Conservation (phyloP, 164 flowering plant species). For the Vitis amurensis region DNA sequence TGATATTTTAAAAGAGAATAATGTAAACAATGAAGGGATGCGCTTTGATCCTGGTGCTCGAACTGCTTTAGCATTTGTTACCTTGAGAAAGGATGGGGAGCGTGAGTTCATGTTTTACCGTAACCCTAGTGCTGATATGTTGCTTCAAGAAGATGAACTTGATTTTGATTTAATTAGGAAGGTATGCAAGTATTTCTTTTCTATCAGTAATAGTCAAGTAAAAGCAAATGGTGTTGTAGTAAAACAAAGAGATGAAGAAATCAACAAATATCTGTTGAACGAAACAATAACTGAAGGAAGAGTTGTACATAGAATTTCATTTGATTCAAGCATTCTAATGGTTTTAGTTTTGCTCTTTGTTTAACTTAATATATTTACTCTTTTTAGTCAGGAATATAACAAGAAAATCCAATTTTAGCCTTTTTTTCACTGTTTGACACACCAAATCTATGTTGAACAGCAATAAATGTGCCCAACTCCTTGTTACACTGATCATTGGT, state of each 20-base stretch:
- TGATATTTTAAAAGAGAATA: slow-evolving; percentile 84
- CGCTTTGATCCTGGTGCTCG: slow-evolving; percentile 97
- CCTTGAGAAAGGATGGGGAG: slow-evolving; percentile 80
- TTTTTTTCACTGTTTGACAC: background rate
- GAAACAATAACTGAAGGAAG: too few relatives aligned
- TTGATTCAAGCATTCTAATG: too few relatives aligned
- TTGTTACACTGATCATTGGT: too few relatives aligned
- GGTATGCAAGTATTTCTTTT: slow-evolving; percentile 32
- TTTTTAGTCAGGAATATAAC: too few relatives aligned
- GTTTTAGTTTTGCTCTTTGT: too few relatives aligned
- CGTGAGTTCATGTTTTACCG: slow-evolving; percentile 99
- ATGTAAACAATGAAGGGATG: slow-evolving; percentile 83
- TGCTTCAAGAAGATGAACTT: slow-evolving; percentile 81
- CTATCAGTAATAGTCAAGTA: background rate
- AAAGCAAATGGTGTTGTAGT: background rate
- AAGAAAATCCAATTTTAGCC: background rate
- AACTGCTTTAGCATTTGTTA: slow-evolving; percentile 97
- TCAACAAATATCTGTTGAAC: too few relatives aligned
- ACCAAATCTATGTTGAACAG: too few relatives aligned
- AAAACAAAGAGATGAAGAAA: too few relatives aligned
- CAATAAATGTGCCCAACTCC: too few relatives aligned
- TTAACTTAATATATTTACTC: too few relatives aligned
- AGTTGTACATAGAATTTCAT: too few relatives aligned
- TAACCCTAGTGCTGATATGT: slow-evolving; percentile 99
- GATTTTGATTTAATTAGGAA: slow-evolving; percentile 74